Evolutionary conservation across 495 filamentous ascomycete species (phyloP), one percentile per base, ranked within the genome.

Genomic region (Parathielavia appendiculata): DNA sequence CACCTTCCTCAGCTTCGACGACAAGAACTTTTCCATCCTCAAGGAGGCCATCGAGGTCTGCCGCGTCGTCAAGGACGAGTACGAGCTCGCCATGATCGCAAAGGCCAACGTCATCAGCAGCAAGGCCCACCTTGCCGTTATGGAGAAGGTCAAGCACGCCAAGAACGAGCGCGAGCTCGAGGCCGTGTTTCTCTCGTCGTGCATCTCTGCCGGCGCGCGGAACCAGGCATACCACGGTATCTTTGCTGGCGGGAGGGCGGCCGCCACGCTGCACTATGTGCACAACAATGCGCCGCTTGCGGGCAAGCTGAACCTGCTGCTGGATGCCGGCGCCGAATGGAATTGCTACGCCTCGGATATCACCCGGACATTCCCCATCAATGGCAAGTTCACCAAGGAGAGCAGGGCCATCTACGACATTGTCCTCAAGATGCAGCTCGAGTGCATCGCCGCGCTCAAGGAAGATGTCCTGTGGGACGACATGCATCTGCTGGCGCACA

Each of bases 191-290:
- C 75, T 91, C 2, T 83, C 82, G 30, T 70, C 79, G n/a, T 91
- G 88, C 66, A 88, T 93, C 64, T 79, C 83, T 41, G 78, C 84
- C 66, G 88, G 87, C 30, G 85, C 85, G 12, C 82, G 81, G 41
- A 81, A 92, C 54, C 88, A 91, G 73, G 86, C 92, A 0, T 97
- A 97, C 74, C 85, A 87, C 63, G 83, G 84, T 35, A 95, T 96
- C 68, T 86, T 91, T 35, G 92, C 89, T 8, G 78, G 77, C 55
- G 92, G 91, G 5, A 78, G 82, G 8, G 82, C 87, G 14, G 90
- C 86, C 3, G 87, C 91, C 8, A 96, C 91, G 7, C 80, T 97
- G 44, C 92, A 96, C 73, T 97, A 97, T 63, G 81, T 87, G 14
- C 80, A 85, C 55, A 96, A 97, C 66, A 75, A 92, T 62, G 79